Evolutionary conservation across 257 asterid genomes (phyloP).

Genomic region (Solanum arcanum): DNA sequence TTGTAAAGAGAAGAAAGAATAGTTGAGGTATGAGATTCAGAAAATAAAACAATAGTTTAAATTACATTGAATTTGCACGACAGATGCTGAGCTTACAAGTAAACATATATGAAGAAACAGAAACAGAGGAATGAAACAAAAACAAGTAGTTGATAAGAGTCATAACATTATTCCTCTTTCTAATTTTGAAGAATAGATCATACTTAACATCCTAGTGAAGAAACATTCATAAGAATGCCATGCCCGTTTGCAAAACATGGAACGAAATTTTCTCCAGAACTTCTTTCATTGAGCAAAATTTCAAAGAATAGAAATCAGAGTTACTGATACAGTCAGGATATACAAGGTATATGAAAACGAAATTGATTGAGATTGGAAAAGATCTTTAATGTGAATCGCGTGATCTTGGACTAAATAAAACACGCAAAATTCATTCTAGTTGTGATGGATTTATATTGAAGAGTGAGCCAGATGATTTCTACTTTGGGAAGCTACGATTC

Average conservation of each 20-base stretch:
- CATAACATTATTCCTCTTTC: background rate
- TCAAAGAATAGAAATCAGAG: background rate
- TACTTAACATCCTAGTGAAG: background rate
- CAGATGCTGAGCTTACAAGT: background rate
- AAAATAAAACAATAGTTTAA: too few species aligned
- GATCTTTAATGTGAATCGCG: background rate
- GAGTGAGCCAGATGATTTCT: background rate
- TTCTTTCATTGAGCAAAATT: background rate
- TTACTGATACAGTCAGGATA: background rate
- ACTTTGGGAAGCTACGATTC: background rate
- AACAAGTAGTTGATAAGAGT: background rate
- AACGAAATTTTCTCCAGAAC: background rate
- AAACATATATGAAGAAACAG: too few species aligned
- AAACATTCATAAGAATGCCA: background rate
- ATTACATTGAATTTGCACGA: background rate
- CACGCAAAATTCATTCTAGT: background rate
- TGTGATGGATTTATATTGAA: constrained; percentile 9
- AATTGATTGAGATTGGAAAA: background rate
- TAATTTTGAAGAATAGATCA: background rate
- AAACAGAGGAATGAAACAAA: background rate
- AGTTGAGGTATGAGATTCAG: background rate
- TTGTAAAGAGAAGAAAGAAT: background rate
- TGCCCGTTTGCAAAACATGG: constrained; percentile 2
- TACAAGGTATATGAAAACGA: background rate
- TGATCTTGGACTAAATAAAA: background rate